Base-by-base conservation (phyloP, 495 filamentous ascomycete genomes). In the Podospora anserina region DNA sequence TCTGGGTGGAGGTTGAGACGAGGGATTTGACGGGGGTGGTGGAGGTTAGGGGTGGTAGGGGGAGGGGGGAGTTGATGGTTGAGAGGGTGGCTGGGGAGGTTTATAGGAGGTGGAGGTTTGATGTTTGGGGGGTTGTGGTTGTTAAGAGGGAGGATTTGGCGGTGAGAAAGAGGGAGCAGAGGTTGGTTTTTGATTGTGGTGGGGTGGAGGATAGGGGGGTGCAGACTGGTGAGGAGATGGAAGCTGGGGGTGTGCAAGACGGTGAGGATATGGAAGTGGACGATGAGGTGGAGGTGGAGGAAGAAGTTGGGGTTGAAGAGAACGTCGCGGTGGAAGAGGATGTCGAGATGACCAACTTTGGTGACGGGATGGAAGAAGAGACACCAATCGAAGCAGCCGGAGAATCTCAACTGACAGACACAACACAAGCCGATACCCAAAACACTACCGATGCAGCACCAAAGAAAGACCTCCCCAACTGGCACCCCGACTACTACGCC, bases 91-190 rank as follows among this genome's bases (percentile, higher is more conserved):
- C 34, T 5, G 39, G 27, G 53, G 44, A 26, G 56, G n/a, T 70
- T 3, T 70, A 72, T 53, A 16, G 3, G 32, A 53, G 70, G 39
- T 64, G 30, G 69, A 63, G 53, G 65, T 76, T 30, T 53, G 70
- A 67, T 61, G 72, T 76, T 34, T 69, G 69, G 65, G 57, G 58
- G 44, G 62, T 39, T 9, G 61, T 19, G 1, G 63, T 15, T 9
- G 32, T 65, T 57, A 19, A 28, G 64, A 13, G 64, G 44, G n/a
- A 57, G 49, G 19, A 57, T n/a, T 16, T 16, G 28, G 39, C 54
- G 55, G 57, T 16, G 59, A 27, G 49, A 20, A 63, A 15, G 57
- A 19, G 23, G 30, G 57, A 34, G 64, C 27, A 44, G 28, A 63
- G 4, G 32, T 6, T 60, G 30, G 49, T 30, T 26, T 55, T 34